phyloP scores from a whole-genome alignment of 2,329 filamentous ascomycete species.

The Dothideomycetes sp. region DNA sequence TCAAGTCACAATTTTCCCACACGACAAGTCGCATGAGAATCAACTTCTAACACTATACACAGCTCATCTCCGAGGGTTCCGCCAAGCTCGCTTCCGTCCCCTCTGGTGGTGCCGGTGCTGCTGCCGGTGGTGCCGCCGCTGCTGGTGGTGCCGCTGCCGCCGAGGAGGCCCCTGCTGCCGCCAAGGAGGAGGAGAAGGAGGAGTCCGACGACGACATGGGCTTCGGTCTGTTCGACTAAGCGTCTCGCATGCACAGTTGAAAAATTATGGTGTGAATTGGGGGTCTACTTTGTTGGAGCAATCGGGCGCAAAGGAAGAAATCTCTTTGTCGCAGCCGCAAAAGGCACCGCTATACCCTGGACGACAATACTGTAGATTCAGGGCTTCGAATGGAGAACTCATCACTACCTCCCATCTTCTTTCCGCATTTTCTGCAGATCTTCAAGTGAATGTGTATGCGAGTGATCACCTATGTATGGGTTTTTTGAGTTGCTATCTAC shows the following conservation, averaged over 20 bases:
- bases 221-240: slow-evolving; percentile 60
- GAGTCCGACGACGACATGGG: slow-evolving; percentile 72
- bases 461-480: not conserved
- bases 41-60: slow-evolving; percentile 23
- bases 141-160: slow-evolving; percentile 59
- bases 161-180: slow-evolving; percentile 41
- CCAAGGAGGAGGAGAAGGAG: slow-evolving; percentile 68
- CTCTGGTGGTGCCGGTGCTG: slow-evolving; percentile 75
- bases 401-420: slow-evolving; percentile 1
- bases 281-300: slow-evolving; percentile 10
- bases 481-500: no score
- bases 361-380: slow-evolving; percentile 4
- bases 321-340: slow-evolving; percentile 9
- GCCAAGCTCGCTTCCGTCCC: slow-evolving; percentile 96
- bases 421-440: not conserved
- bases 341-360: slow-evolving; percentile 13
- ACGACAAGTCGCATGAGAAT: slow-evolving; percentile 27
- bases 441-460: no score
- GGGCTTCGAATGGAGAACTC: slow-evolving; percentile 10
- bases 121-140: slow-evolving; percentile 50
- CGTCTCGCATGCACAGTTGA: slow-evolving; percentile 18
- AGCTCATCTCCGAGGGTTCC: slow-evolving; percentile 88
- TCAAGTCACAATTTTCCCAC: slow-evolving; percentile 23
- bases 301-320: slow-evolving; percentile 10
- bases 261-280: slow-evolving; percentile 4